Conservation (phyloP, 176 grass and related monocot genomes). For the Stipa capillata region DNA sequence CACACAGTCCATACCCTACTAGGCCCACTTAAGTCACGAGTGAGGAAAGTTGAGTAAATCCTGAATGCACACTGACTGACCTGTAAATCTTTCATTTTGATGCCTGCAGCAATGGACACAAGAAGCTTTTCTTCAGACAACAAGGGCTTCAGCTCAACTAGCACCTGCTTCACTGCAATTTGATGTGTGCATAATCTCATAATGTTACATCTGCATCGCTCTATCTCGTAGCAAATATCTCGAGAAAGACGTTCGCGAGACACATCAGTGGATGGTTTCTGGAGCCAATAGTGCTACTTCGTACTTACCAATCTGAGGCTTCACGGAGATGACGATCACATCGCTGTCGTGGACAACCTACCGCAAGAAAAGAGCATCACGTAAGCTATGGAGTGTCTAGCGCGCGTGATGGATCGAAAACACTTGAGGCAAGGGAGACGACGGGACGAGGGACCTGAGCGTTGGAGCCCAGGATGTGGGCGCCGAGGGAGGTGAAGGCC, state of each 20-base stretch:
- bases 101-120: slow-evolving; percentile 91
- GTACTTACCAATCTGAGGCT: slow-evolving; percentile 74
- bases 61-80: slow-evolving; percentile 20
- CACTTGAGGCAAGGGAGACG: background rate
- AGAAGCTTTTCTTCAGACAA: slow-evolving; percentile 89
- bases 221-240: background rate
- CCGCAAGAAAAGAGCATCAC: background rate
- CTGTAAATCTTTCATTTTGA: slow-evolving; percentile 96
- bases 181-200: background rate
- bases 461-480: slow-evolving; percentile 53
- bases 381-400: background rate
- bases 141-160: slow-evolving; percentile 69
- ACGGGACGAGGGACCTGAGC: slow-evolving; percentile 32
- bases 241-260: background rate
- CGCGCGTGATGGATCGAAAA: background rate
- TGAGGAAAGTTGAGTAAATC: background rate
- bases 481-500: slow-evolving; percentile 67
- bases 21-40: background rate
- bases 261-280: background rate
- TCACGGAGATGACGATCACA: slow-evolving; percentile 86
- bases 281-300: background rate
- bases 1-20: background rate
- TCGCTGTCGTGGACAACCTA: slow-evolving; percentile 83
- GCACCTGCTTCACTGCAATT: slow-evolving; percentile 76
- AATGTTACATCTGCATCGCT: background rate